A percentile compares a stretch with the other conserved stretches of the same genome.
Conservation (phyloP, 257 asterid species). For the Fraxinus cuspidata region DNA sequence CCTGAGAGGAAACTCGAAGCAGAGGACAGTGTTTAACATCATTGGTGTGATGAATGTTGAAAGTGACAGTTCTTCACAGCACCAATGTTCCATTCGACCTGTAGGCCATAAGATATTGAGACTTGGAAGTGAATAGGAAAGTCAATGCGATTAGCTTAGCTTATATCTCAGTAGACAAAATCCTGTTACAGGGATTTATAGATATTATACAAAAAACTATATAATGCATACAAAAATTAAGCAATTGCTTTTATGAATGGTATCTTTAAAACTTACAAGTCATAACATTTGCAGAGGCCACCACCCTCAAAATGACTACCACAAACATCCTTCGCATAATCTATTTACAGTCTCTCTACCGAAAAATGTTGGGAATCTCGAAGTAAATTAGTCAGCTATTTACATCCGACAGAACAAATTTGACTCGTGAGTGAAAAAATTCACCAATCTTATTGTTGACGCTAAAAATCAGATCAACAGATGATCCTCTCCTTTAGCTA, state of each 20-base stretch:
- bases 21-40: slow-evolving; percentile 31
- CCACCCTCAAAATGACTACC: too few relatives aligned
- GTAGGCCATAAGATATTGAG: slow-evolving; percentile 3
- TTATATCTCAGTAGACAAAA: not conserved
- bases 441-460: too few relatives aligned
- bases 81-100: not conserved
- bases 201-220: not conserved
- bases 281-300: too few relatives aligned
- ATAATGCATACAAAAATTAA: not conserved
- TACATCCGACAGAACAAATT: too few relatives aligned
- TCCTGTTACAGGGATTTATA: not conserved
- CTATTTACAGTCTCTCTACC: too few relatives aligned
- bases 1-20: slow-evolving; percentile 27
- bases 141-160: not conserved
- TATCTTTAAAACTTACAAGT: too few relatives aligned
- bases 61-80: not conserved
- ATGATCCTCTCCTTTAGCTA: too few relatives aligned
- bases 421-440: too few relatives aligned
- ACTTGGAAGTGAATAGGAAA: not conserved
- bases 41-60: not conserved
- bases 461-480: too few relatives aligned
- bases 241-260: not conserved
- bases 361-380: too few relatives aligned
- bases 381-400: too few relatives aligned
- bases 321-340: too few relatives aligned